Percentiles rank a stretch among this genome's conserved stretches.
These are phyloP conservation scores for Escallonia rubra DNA, from an alignment of 129 eudicot species.

Conservation along the genomic window DNA sequence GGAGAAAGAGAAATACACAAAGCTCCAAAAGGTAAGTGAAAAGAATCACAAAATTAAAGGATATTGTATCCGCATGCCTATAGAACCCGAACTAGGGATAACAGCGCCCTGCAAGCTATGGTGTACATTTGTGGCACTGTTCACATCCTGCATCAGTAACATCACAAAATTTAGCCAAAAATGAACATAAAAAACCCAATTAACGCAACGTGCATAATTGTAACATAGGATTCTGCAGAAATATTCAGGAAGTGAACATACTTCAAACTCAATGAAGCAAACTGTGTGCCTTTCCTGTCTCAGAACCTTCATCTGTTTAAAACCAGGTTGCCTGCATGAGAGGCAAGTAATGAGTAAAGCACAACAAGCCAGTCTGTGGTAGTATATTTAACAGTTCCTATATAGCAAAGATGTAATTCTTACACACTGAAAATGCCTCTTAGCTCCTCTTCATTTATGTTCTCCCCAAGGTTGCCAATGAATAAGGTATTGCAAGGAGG, in stretches of 20 bases:
- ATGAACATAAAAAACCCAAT: neutral
- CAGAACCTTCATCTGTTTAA: conserved; percentile 90
- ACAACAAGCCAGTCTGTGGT: conserved; percentile 11
- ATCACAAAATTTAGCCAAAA: conserved; percentile 1
- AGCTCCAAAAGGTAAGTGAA: neutral
- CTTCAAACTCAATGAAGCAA: conserved; percentile 98
- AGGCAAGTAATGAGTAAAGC: neutral
- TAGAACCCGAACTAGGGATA: conserved; percentile 91
- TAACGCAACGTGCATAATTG: no score
- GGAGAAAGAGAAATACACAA: no score
- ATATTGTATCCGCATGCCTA: conserved; percentile 99
- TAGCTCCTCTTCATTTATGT: conserved; percentile 86
- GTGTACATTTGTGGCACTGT: conserved; percentile 88
- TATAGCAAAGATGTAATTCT: conserved; percentile 23
- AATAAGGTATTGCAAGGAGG: conserved; percentile 98
- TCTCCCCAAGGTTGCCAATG: conserved; percentile 94
- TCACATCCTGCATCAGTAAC: conserved; percentile 67
- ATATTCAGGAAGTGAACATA: conserved; percentile 17
- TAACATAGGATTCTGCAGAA: no score
- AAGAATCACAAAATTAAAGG: conserved; percentile 36
- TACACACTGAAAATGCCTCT: conserved; percentile 88
- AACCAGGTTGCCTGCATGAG: conserved; percentile 82
- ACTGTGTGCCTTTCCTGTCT: conserved; percentile 98
- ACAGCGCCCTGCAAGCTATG: conserved; percentile 92
- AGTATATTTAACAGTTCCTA: neutral